Conservation (phyloP, 208 protist species). For the Acanthamoeba royreba region DNA sequence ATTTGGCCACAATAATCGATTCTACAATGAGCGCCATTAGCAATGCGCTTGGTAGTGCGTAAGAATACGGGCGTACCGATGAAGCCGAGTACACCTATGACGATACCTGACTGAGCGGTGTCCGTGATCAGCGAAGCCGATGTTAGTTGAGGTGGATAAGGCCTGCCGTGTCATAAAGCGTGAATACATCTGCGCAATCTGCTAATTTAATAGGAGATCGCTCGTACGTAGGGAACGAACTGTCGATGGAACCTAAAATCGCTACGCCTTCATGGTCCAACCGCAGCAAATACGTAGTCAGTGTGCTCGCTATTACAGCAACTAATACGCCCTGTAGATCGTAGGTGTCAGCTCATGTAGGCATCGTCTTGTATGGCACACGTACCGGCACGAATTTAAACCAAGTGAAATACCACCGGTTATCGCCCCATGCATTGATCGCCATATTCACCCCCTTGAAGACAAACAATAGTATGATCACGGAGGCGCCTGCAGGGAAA, state of each 20-base stretch:
- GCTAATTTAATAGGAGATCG: neutral
- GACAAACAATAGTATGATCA: neutral
- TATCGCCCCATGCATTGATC: neutral
- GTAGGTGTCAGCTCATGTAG: too few species aligned
- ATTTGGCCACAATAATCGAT: constrained; percentile 22
- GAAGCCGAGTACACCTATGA: constrained; percentile 26
- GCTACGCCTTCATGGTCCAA: neutral
- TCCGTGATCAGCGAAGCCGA: too few species aligned
- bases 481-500: neutral
- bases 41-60: too few species aligned
- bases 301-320: neutral
- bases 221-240: neutral
- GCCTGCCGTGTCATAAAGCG: neutral
- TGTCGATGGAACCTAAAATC: constrained; percentile 17
- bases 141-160: neutral
- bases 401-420: neutral
- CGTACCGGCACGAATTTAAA: constrained; percentile 21
- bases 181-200: too few species aligned
- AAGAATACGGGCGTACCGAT: neutral
- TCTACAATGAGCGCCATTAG: too few species aligned
- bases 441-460: neutral
- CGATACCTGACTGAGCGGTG: neutral
- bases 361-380: neutral
- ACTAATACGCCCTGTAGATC: neutral
- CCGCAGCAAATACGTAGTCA: neutral